Conservation (phyloP, 345 rosid species). For the Cardamine occulta region DNA sequence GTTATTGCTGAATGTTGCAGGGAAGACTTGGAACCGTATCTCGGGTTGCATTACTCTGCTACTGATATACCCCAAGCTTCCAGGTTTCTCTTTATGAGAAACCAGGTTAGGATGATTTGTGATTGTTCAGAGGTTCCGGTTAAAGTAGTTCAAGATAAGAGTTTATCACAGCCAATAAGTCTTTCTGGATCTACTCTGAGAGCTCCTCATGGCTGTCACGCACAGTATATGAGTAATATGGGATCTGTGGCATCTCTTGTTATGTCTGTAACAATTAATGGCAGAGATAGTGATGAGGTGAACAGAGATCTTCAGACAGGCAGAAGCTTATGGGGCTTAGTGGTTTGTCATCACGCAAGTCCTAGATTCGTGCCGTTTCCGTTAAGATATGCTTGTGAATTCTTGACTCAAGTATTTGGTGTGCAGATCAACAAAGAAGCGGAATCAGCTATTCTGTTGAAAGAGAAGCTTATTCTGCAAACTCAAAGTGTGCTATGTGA, state of each 20-base stretch:
- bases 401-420: slow-evolving; percentile 77
- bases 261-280: slow-evolving; percentile 80
- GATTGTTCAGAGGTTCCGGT: slow-evolving; percentile 68
- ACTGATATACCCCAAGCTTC: slow-evolving; percentile 94
- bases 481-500: slow-evolving; percentile 81
- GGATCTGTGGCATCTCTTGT: slow-evolving; percentile 83
- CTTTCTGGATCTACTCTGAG: slow-evolving; percentile 79
- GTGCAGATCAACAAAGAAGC: slow-evolving; percentile 81
- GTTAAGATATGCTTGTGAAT: slow-evolving; percentile 82
- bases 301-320: slow-evolving; percentile 52
- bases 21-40: slow-evolving; percentile 67
- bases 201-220: slow-evolving; percentile 89
- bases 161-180: slow-evolving; percentile 66
- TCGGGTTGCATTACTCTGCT: slow-evolving; percentile 84
- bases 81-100: slow-evolving; percentile 79
- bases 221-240: slow-evolving; percentile 85
- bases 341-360: slow-evolving; percentile 85
- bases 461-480: slow-evolving; percentile 75
- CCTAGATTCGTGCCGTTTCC: slow-evolving; percentile 83
- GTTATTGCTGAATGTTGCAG: slow-evolving; percentile 69
- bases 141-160: slow-evolving; percentile 69
- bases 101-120: slow-evolving; percentile 86
- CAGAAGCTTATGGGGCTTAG: slow-evolving; percentile 80
- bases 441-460: slow-evolving; percentile 62
- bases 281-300: slow-evolving; percentile 51